Evolutionary conservation across 768 basidiomycete genomes (phyloP).

Genomic region (Phylloporus arenicola): DNA sequence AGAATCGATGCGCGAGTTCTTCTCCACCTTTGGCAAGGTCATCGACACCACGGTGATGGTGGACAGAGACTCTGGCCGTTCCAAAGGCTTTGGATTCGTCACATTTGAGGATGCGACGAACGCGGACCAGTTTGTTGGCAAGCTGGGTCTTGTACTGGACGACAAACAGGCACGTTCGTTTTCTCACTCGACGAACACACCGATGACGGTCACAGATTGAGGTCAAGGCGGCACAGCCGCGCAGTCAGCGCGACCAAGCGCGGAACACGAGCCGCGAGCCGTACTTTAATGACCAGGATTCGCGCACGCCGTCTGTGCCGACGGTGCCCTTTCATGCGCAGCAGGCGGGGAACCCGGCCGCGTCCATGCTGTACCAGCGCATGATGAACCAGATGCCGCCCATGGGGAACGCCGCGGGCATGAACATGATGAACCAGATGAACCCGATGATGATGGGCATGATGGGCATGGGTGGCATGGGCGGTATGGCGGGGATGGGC

Average conservation of each 20-base stretch:
- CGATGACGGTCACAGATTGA: slow-evolving; percentile 53
- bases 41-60: slow-evolving; percentile 85
- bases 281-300: slow-evolving; percentile 33
- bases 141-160: slow-evolving; percentile 63
- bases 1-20: slow-evolving; percentile 67
- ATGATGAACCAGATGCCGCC: slow-evolving; percentile 39
- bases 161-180: slow-evolving; percentile 60
- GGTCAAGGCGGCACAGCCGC: slow-evolving; percentile 75
- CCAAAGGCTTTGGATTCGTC: slow-evolving; percentile 83
- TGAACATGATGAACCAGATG: slow-evolving; percentile 49
- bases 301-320: slow-evolving; percentile 31
- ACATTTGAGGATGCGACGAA: slow-evolving; percentile 66
- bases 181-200: too few species aligned
- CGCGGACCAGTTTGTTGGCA: slow-evolving; percentile 62
- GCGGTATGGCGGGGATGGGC: slow-evolving; percentile 40
- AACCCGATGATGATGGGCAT: slow-evolving; percentile 44
- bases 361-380: slow-evolving; percentile 31
- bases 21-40: slow-evolving; percentile 69
- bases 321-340: slow-evolving; percentile 30
- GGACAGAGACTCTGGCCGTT: slow-evolving; percentile 67
- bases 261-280: slow-evolving; percentile 29
- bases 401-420: slow-evolving; percentile 41
- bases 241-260: slow-evolving; percentile 56
- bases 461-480: slow-evolving; percentile 45
- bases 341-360: slow-evolving; percentile 34